Evolutionary conservation across 305 asterid genomes (phyloP), one percentile per base, ranked within the genome.

Genomic region (Caryopteris hybrid): DNA sequence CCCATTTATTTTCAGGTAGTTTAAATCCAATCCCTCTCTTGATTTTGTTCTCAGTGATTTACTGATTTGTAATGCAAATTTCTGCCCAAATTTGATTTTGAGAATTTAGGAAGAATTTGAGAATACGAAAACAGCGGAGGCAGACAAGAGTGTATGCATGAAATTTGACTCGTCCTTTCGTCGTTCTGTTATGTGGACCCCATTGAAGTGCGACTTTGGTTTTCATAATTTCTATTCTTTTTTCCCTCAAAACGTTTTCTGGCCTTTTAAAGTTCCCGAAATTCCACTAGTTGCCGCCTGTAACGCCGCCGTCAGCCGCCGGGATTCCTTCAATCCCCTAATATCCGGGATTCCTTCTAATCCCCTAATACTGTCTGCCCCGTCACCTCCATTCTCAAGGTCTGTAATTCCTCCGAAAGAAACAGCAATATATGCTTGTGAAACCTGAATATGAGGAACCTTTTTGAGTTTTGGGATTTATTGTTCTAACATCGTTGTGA

Each of bases 1-100:
- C 78, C 83, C 82, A 77, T 79, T 51, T 71, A 48, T 11, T 54
- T 8, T 39, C 8, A 11, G 3, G 33, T 22, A 51, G 14, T 38
- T 20, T 53, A 27, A 22, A 39, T 52, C 17, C 22, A 9, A 16
- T 27, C 41, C 17, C 45, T 29, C 16, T 17, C 17, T 16, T 4
- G 3, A 17, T 25, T 16, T 41, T 43, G 9, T 14, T n/a, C n/a
- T n/a, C n/a, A n/a, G n/a, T n/a, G n/a, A n/a, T n/a, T n/a, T n/a
- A n/a, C n/a, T n/a, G n/a, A n/a, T n/a, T n/a, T n/a, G n/a, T 3
- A 29, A 60, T 14, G 14, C n/a, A 11, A 64, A 47, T 2, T 29
- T 6, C 33, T 0, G 59, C n/a, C 27, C 22, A 6, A 43, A 34
- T n/a, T n/a, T n/a, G n/a, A 31, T 16, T 17, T 56, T 14, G 14